These are phyloP conservation scores for Fusarium lateritium DNA, from an alignment of 2,329 filamentous ascomycete species.

Conservation along the genomic window DNA sequence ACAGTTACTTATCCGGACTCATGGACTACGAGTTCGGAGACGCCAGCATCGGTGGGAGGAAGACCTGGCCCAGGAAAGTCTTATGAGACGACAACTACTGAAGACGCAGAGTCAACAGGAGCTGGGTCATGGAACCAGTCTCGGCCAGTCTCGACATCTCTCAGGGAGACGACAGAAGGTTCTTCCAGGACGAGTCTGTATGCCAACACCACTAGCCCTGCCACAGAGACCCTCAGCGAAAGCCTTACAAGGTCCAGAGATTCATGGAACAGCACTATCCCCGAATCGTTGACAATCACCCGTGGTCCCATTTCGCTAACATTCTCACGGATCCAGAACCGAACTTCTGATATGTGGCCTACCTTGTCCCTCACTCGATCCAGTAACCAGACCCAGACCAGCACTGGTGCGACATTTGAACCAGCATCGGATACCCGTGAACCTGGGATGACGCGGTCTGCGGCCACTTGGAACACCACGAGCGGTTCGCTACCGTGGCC, in stretches of 20 bases:
- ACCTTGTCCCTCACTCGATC: neutral
- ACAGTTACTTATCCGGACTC: conserved; percentile 13
- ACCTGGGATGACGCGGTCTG: conserved; percentile 19
- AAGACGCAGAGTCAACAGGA: neutral
- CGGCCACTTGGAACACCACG: neutral
- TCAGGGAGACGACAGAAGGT: neutral
- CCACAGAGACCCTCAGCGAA: neutral
- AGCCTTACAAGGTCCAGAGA: neutral
- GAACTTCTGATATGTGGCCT: conserved; percentile 5
- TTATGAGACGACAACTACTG: conserved; percentile 7
- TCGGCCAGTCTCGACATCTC: neutral
- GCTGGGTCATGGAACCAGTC: conserved; percentile 7
- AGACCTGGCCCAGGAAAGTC: conserved; percentile 27
- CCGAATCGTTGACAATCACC: neutral
- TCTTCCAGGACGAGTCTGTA: neutral
- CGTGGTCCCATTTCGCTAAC: conserved; percentile 13
- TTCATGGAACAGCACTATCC: conserved; percentile 14
- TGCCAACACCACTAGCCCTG: neutral
- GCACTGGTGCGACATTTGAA: neutral
- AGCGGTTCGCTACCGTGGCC: conserved; percentile 26
- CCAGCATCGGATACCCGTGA: conserved; percentile 2
- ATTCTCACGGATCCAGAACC: neutral
- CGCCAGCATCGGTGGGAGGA: conserved; percentile 12
- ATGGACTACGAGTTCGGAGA: conserved; percentile 2
- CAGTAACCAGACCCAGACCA: conserved; percentile 16